Base-by-base conservation (phyloP, 1,284 basidiomycete species). In the Xerocomus minutiporus region DNA sequence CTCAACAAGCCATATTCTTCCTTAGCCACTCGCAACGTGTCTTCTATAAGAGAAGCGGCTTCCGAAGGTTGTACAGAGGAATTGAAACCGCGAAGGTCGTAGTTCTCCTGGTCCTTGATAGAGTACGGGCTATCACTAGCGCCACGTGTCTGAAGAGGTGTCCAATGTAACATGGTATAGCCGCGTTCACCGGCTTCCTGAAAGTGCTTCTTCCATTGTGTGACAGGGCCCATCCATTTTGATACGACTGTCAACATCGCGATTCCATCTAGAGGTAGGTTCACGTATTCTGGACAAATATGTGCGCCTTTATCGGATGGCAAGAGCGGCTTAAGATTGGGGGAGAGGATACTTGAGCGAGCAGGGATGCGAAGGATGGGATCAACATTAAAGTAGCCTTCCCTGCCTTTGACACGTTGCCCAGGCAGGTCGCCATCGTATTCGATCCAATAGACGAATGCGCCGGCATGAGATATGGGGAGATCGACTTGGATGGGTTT, bases 151-250 rank as follows among this genome's bases (percentile, higher is more conserved):
- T 97, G 94, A 13, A 97, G 75, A 1, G 94, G 94, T 1, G 94
- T 91, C 77, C 91, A 97, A 67, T 97, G 95, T 41, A 97, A 74
- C 90, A 95, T 93, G 59, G 93, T 97, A 76, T 97, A 97, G 0
- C 95, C 94, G 48, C 94, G 77, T 55, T 91, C 79, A 54, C 84
- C 82, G 5, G 91, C 88, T 70, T 94, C 91, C 48, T 81, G 77
- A 59, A 95, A 88, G 65, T 91, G 82, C 7, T 79, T 76, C 43
- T 75, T 79, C 94, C 95, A 97, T 32, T 83, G 74, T 11, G 73
- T 70, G 29, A 92, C 71, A 1, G 85, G 79, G 2, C 93, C 95
- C 91, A 97, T 96, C 95, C 95, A 97, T 71, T 97, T 97, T 2
- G 93, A 94, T 43, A 97, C 85, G 42, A 94, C 78, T 7, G 91